phyloP scores from a whole-genome alignment of 306 rosid genomes.

The Crataegus laevigata region DNA sequence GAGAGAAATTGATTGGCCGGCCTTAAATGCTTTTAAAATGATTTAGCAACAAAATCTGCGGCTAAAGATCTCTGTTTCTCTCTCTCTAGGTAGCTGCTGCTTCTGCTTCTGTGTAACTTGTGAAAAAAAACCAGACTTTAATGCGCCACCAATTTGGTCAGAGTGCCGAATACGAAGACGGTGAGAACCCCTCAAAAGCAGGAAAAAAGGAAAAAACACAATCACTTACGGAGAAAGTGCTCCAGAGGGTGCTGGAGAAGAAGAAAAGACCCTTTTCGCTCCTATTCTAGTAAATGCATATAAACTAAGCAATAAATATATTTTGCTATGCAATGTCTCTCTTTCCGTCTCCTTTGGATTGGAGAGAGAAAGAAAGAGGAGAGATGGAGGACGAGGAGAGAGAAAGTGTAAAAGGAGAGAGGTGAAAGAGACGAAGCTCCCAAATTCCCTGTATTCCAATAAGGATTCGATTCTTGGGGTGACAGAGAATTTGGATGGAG shows the following conservation, averaged over 20 bases:
- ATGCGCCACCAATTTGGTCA: slow-evolving; percentile 56
- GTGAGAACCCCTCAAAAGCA: slow-evolving; percentile 63
- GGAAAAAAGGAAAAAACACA: slow-evolving; percentile 11
- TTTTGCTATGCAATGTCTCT: slow-evolving; percentile 7
- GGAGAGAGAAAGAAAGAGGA: neutral
- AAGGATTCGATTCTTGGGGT: slow-evolving; percentile 57
- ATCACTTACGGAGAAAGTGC: neutral
- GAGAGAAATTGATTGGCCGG: slow-evolving; percentile 13
- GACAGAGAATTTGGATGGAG: slow-evolving; percentile 46
- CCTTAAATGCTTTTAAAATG: slow-evolving; percentile 41
- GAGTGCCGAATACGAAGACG: slow-evolving; percentile 55
- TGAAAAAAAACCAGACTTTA: slow-evolving; percentile 27
- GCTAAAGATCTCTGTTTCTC: slow-evolving; percentile 1
- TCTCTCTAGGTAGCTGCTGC: neutral
- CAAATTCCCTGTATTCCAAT: slow-evolving; percentile 38
- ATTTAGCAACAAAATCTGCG: slow-evolving; percentile 5
- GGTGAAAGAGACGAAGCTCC: slow-evolving; percentile 30
- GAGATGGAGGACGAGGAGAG: neutral
- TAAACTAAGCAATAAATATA: slow-evolving; percentile 6
- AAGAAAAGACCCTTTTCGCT: slow-evolving; percentile 44
- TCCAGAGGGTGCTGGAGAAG: slow-evolving; percentile 10
- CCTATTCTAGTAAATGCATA: slow-evolving; percentile 23
- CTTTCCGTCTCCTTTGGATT: neutral
- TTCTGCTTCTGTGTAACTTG: slow-evolving; percentile 5
- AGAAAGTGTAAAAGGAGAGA: neutral